Percentiles rank a stretch among this genome's conserved stretches.
These are phyloP conservation scores for Kodamaea sagamina DNA, from an alignment of 805 yeast genomes.

Conservation along the genomic window DNA sequence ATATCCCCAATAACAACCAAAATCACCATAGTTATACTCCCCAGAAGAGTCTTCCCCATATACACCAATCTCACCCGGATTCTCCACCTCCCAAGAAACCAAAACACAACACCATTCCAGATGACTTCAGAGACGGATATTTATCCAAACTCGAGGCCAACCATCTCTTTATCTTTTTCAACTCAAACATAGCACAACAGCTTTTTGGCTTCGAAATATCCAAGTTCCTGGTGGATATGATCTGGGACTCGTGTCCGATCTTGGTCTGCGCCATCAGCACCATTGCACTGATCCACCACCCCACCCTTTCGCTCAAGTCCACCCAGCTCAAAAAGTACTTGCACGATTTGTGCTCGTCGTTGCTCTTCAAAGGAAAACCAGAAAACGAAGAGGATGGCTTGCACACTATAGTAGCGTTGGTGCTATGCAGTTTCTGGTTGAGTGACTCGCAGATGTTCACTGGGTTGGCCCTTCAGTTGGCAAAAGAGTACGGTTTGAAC, in stretches of 20 bases:
- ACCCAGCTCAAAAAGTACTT: conserved; percentile 30
- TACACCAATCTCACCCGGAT: too few relatives aligned
- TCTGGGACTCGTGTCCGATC: conserved; percentile 60
- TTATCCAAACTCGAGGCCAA: conserved; percentile 43
- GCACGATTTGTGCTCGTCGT: conserved; percentile 35
- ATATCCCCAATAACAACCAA: conserved; percentile 7
- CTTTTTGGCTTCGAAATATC: conserved; percentile 65
- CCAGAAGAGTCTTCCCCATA: neutral
- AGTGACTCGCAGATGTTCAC: conserved; percentile 65
- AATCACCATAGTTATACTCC: neutral
- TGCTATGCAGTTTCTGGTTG: conserved; percentile 70
- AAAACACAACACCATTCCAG: conserved; percentile 13
- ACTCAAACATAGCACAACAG: conserved; percentile 59
- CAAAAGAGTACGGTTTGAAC: conserved; percentile 53
- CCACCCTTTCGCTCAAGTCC: conserved; percentile 35
- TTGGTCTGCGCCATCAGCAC: conserved; percentile 61
- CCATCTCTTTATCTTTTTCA: conserved; percentile 54
- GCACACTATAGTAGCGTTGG: conserved; percentile 61
- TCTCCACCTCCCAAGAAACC: conserved; percentile 1
- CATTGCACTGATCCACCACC: conserved; percentile 64
- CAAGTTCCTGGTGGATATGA: conserved; percentile 45
- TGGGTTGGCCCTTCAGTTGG: conserved; percentile 67
- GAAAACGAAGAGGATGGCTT: conserved; percentile 51
- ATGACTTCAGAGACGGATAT: conserved; percentile 41
- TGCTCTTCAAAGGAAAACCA: conserved; percentile 40